Evolutionary conservation across 1,284 basidiomycete species (phyloP).

Genomic region (Irpex sp.): DNA sequence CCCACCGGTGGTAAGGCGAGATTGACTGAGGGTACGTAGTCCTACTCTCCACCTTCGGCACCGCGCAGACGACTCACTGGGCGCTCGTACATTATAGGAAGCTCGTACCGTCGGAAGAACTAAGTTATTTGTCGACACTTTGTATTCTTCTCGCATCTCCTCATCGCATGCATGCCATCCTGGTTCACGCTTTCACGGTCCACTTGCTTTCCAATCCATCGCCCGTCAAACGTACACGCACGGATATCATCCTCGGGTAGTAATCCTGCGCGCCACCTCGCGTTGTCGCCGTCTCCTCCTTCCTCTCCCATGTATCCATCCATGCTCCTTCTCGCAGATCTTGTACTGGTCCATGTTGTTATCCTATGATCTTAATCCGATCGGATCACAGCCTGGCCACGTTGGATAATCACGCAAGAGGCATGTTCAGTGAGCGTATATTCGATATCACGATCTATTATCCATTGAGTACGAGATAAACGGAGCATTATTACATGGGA

Average conservation of each 20-base stretch:
- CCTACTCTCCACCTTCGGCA: neutral
- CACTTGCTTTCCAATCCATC: conserved; percentile 10
- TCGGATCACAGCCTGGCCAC: neutral
- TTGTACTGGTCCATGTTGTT: conserved; percentile 10
- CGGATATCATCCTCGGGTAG: conserved; percentile 20
- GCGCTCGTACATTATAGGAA: conserved; percentile 45
- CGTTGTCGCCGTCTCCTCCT: conserved; percentile 11
- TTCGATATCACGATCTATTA: neutral
- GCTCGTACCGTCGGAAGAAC: conserved; percentile 86
- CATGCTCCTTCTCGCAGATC: conserved; percentile 9
- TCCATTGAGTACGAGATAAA: neutral
- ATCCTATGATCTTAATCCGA: conserved; percentile 9
- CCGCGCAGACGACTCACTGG: conserved; percentile 9
- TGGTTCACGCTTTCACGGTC: conserved; percentile 21
- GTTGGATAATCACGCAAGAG: neutral
- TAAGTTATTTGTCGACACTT: conserved; percentile 36
- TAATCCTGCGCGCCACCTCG: conserved; percentile 1
- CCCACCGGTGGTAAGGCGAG: conserved; percentile 99
- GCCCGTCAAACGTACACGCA: conserved; percentile 21
- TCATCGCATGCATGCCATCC: conserved; percentile 20
- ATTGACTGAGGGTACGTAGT: conserved; percentile 90
- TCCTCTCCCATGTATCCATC: conserved; percentile 13
- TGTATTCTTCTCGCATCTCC: conserved; percentile 22
- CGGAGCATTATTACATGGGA: neutral
- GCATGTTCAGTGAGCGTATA: neutral